Conservation (phyloP, 306 rosid genomes). For the Styphnolobium japonicum region DNA sequence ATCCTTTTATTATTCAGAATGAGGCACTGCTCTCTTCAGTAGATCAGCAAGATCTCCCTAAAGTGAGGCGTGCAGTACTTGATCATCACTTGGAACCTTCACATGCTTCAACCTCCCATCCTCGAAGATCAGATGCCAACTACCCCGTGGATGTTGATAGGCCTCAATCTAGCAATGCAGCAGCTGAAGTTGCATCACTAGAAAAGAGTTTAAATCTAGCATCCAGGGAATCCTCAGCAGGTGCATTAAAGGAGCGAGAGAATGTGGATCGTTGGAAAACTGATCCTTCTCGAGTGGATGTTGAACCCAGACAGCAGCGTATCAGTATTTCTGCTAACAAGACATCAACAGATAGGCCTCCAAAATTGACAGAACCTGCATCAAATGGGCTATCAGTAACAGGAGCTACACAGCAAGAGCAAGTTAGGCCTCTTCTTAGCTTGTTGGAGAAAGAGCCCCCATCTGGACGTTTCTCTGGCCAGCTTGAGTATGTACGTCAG, state of each 20-base stretch:
- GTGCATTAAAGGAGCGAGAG: constrained; percentile 56
- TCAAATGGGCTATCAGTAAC: constrained; percentile 63
- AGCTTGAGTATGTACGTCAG: constrained; percentile 91
- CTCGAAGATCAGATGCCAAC: constrained; percentile 71
- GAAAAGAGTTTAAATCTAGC: constrained; percentile 50
- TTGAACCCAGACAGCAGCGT: constrained; percentile 70
- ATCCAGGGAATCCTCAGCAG: constrained; percentile 56
- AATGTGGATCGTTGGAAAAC: constrained; percentile 61
- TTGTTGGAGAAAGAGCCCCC: constrained; percentile 96
- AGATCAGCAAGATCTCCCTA: constrained; percentile 65
- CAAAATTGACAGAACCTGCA: constrained; percentile 64
- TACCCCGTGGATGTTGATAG: constrained; percentile 65
- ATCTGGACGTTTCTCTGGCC: constrained; percentile 92
- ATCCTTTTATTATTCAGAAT: constrained; percentile 60
- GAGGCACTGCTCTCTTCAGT: constrained; percentile 53
- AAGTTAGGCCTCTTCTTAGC: constrained; percentile 97
- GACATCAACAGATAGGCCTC: constrained; percentile 70
- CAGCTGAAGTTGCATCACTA: constrained; percentile 43
- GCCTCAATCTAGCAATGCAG: constrained; percentile 62
- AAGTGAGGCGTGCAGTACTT: constrained; percentile 60
- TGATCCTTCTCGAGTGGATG: constrained; percentile 65
- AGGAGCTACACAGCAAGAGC: constrained; percentile 67
- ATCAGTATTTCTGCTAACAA: constrained; percentile 51
- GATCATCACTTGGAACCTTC: constrained; percentile 79
- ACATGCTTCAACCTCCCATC: constrained; percentile 77